Conservation (phyloP, 306 rosid genomes). For the Mimosa bimucronata region DNA sequence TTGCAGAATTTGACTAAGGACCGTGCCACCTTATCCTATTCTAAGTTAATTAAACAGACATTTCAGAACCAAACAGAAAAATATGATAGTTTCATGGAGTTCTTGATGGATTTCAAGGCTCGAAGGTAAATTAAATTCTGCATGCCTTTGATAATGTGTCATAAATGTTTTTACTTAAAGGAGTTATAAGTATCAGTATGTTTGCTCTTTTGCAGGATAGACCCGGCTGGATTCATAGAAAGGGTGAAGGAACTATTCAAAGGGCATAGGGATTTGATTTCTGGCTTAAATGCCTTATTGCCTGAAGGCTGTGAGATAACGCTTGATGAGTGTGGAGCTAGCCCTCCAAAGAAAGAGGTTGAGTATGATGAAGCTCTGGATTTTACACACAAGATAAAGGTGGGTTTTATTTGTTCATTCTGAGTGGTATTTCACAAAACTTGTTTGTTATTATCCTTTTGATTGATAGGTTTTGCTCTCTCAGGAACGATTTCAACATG, state of each 20-base stretch:
- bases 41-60: constrained; percentile 64
- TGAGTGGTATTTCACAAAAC: neutral
- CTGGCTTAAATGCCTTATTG: constrained; percentile 79
- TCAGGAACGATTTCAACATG: constrained; percentile 65
- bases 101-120: constrained; percentile 78
- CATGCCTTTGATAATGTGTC: neutral
- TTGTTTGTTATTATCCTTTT: constrained; percentile 1
- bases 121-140: constrained; percentile 62
- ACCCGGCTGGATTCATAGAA: constrained; percentile 59
- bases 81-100: constrained; percentile 65
- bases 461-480: constrained; percentile 11
- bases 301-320: constrained; percentile 58
- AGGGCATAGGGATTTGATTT: constrained; percentile 67
- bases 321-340: constrained; percentile 50
- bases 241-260: constrained; percentile 73
- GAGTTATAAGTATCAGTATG: too few relatives aligned
- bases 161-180: constrained; percentile 10
- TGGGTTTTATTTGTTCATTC: constrained; percentile 21
- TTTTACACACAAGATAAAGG: constrained; percentile 68
- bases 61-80: constrained; percentile 70
- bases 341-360: constrained; percentile 53
- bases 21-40: too few relatives aligned
- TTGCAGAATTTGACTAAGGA: constrained; percentile 54
- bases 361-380: constrained; percentile 59
- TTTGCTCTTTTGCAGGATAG: constrained; percentile 58